Evolutionary conservation across 768 basidiomycete genomes (phyloP), one percentile per base, ranked within the genome.

Genomic region (Hydnomerulius pinastri): DNA sequence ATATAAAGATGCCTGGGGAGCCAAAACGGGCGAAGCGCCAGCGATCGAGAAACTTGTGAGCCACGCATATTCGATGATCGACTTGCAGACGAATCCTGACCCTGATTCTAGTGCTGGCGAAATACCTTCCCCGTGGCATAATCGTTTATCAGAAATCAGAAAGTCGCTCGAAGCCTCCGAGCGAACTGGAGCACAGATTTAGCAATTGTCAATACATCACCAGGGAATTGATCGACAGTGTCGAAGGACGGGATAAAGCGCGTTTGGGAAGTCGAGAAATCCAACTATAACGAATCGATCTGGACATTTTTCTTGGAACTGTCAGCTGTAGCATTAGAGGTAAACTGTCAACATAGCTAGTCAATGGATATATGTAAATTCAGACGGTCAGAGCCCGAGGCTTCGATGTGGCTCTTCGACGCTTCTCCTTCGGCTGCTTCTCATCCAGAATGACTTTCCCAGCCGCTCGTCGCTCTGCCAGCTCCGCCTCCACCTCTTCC

Each of bases 1-100:
- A 72, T 48, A 74, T 83, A 47, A 78, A 75, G 55, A 68, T 83
- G 44, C 81, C 80, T 11, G 74, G 75, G 25, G 75, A 77, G 41
- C 35, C 62, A 18, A 43, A 53, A 37, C 55, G 50, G 40, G 39
- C 50, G 10, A 53, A 55, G 56, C 66, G 61, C 35, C 66, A 59
- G 25, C 60, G 55, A 30, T 52, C 61, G 32, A 64, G 44, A 9
- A 59, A 65, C 10, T 57, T 68, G 66, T 68, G 20, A 39, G 65
- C 55, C 27, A 32, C 18, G 9, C n/a, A 18, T 13, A 4, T 27
- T 7, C 25, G 35, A 32, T 33, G 18, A 41, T 23, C 15, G 29
- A 17, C 23, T 10, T 28, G 18, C 44, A 29, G 24, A 33, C 30
- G 23, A 7, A 17, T 23, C n/a, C 20, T 37, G 21, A 24, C 2